Evolutionary conservation across 192 early-diverging fungal species (phyloP), one percentile per base, ranked within the genome.

Genomic region (Chytriomyces confervae): DNA sequence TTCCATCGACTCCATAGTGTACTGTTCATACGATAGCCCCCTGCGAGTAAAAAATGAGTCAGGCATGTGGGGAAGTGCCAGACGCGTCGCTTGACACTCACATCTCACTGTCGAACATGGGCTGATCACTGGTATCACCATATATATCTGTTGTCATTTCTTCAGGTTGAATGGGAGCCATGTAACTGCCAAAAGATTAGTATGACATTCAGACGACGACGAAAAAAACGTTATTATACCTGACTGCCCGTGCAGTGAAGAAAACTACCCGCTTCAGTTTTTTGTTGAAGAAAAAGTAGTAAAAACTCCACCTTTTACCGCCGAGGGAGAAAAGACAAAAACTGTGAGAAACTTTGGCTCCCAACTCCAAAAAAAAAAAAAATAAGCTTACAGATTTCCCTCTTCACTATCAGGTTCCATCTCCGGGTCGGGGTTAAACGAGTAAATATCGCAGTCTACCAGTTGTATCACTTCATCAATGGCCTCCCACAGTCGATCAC

Each of bases 221-320:
- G 23, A 16, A 16, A 57, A 36, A 60, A 67, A 50, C 8, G 23
- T 29, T n/a, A n/a, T 11, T 10, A 18, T 94, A 95, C 94, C 95
- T 96, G 69, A 95, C 90, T 61, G 95, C 94, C 77, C 92, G 89
- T 29, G 92, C 92, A 1, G 95, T 95, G 78, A 99, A 94, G 79
- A 96, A 98, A 11, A 99, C 88, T 49, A 99, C 93, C 61, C 96
- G 87, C 81, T 95, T 97, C 78, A 95, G 81, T 76, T 92, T 91
- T 70, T 91, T 90, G 82, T 99, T 98, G 75, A 93, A 93, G 85
- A 99, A 98, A 79, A 99, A 98, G 88, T 95, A 96, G 89, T 99
- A 95, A 83, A 97, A 94, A 44, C 94, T 94, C 96, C 95, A 96
- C 61, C 94, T 95, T 76, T 29, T 49, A 57, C 62, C 24, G 29